Percentiles rank a stretch among this genome's conserved stretches.
Evolutionary conservation across 2,329 filamentous ascomycete genomes (phyloP).

Genomic region (Acephala macrosclerotiorum): DNA sequence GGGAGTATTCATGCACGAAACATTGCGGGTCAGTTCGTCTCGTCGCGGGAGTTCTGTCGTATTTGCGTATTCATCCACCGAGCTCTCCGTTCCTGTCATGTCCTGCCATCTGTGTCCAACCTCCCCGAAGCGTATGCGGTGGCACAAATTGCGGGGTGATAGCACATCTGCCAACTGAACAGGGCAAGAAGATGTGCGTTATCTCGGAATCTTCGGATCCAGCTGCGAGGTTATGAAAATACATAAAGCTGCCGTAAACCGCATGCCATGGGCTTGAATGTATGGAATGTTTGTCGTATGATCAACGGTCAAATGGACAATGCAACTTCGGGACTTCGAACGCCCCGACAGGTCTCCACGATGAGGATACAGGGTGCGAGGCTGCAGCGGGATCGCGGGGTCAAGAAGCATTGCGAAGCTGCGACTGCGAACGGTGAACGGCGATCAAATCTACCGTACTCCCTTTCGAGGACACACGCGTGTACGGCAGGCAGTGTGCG

Average conservation of each 20-base stretch:
- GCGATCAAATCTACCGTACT: background rate
- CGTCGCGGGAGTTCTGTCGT: conserved; percentile 1
- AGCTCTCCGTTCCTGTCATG: background rate
- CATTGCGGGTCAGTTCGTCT: conserved; percentile 1
- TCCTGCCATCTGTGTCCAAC: background rate
- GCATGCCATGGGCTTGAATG: background rate
- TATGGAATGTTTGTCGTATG: conserved; percentile 4
- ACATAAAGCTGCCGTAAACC: conserved; percentile 2
- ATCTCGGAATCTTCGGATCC: conserved; percentile 8
- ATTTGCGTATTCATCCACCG: background rate
- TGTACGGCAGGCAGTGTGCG: background rate
- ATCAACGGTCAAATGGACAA: background rate
- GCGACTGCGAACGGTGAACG: background rate
- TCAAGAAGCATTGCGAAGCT: background rate
- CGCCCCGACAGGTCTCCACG: background rate
- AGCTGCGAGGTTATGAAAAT: conserved; percentile 8
- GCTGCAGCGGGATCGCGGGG: background rate
- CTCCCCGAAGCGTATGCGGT: background rate
- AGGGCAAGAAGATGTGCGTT: background rate
- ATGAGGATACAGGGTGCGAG: background rate
- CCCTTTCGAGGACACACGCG: background rate
- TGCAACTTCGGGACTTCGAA: background rate
- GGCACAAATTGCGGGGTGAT: background rate
- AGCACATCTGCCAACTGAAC: background rate
- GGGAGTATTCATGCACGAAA: background rate